These are phyloP conservation scores for Sextonia rubra DNA, from an alignment of 164 flowering plant species.

Conservation along the genomic window DNA sequence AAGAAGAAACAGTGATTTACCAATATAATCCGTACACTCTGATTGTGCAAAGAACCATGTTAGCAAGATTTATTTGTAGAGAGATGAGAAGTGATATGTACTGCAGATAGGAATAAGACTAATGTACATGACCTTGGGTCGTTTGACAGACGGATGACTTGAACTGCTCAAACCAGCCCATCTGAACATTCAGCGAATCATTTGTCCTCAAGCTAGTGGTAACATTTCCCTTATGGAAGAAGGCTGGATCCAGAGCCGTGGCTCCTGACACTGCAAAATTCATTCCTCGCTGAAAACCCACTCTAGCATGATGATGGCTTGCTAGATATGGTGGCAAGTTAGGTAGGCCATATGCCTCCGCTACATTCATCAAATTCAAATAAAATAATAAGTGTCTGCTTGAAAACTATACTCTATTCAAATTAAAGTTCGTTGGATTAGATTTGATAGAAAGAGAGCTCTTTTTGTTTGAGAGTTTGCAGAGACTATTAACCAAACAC, in stretches of 20 bases:
- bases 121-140: not conserved
- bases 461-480: no score
- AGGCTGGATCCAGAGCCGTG: conserved; percentile 35
- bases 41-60: not conserved
- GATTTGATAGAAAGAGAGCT: no score
- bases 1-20: conserved; percentile 19
- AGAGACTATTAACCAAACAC: no score
- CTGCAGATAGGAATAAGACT: not conserved
- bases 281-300: conserved; percentile 24
- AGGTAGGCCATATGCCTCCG: conserved; percentile 30
- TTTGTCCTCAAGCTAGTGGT: not conserved
- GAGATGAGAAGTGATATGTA: not conserved
- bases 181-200: conserved; percentile 23
- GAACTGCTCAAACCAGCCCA: conserved; percentile 28
- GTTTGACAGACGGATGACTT: not conserved
- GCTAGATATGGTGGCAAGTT: conserved; percentile 36
- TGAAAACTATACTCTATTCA: no score
- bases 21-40: conserved; percentile 19
- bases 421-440: no score
- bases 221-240: conserved; percentile 21
- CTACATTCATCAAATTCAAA: not conserved
- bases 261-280: conserved; percentile 64
- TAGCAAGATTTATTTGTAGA: not conserved
- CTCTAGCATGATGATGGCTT: not conserved
- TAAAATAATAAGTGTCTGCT: no score